Conservation (phyloP, 2,329 filamentous ascomycete species). For the Nectriaceae sp. region DNA sequence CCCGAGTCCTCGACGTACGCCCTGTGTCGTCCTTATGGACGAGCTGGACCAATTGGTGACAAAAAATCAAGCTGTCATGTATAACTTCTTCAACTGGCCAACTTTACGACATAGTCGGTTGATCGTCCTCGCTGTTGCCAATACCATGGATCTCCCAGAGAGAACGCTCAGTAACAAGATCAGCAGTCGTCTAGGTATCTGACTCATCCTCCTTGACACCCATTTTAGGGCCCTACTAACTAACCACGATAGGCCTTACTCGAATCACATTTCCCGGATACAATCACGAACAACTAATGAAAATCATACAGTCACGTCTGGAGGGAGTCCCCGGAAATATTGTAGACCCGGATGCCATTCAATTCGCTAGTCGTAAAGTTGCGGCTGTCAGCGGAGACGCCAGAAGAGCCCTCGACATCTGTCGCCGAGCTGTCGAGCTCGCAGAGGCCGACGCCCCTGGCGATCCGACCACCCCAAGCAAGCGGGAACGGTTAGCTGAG, state of each 20-base stretch:
- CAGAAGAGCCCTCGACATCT: constrained; percentile 89
- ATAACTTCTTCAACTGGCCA: constrained; percentile 99
- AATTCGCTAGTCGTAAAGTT: constrained; percentile 95
- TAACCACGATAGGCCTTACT: constrained; percentile 62
- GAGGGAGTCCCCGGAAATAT: constrained; percentile 86
- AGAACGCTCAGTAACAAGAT: constrained; percentile 98
- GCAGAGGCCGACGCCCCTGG: constrained; percentile 70
- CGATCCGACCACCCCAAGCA: constrained; percentile 64
- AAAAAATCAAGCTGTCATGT: constrained; percentile 99
- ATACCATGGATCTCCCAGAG: constrained; percentile 98
- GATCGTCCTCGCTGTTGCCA: constrained; percentile 95
- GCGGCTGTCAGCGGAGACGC: constrained; percentile 96
- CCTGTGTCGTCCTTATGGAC: constrained; percentile 97
- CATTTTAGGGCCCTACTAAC: neutral
- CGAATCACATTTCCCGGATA: constrained; percentile 97
- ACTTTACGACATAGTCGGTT: constrained; percentile 86
- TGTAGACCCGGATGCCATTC: constrained; percentile 89
- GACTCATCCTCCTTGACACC: neutral
- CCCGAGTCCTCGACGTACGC: constrained; percentile 85
- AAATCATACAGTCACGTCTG: constrained; percentile 92
- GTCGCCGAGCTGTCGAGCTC: constrained; percentile 89
- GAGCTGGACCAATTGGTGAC: constrained; percentile 97
- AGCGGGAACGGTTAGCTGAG: constrained; percentile 37
- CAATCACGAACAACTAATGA: constrained; percentile 95
- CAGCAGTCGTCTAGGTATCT: constrained; percentile 74